phyloP scores from a whole-genome alignment of 495 filamentous ascomycete species.

The Tetracladium setigerum region DNA sequence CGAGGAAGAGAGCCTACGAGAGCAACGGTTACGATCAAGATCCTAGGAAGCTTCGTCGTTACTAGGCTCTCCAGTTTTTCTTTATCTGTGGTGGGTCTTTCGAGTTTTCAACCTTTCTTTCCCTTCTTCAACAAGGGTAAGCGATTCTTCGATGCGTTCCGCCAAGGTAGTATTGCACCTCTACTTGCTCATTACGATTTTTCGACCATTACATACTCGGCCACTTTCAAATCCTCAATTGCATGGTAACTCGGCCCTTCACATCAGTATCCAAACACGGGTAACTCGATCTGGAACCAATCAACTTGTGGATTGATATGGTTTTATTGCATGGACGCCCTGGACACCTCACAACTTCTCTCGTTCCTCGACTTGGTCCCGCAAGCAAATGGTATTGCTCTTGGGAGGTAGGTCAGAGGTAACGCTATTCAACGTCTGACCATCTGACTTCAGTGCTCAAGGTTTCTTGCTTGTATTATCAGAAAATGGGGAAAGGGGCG shows the following conservation, averaged over 20 bases:
- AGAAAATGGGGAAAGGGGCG: constrained; percentile 18
- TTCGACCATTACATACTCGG: constrained; percentile 1
- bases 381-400: constrained; percentile 5
- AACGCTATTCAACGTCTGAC: constrained; percentile 35
- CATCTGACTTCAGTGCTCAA: constrained; percentile 16
- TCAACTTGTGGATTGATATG: not conserved
- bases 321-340: not conserved
- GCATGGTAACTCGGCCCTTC: constrained; percentile 12
- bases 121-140: constrained; percentile 61
- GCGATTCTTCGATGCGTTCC: constrained; percentile 33
- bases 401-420: constrained; percentile 64
- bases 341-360: constrained; percentile 3
- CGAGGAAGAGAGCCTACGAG: constrained; percentile 55
- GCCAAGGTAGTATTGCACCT: constrained; percentile 22
- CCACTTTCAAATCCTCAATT: constrained; percentile 4
- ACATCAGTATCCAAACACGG: not conserved
- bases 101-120: constrained; percentile 38
- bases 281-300: too few relatives aligned
- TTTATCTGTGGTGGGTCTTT: constrained; percentile 24
- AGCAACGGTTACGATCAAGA: constrained; percentile 67
- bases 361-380: not conserved
- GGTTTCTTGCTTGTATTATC: constrained; percentile 23
- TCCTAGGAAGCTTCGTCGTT: constrained; percentile 69
- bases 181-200: constrained; percentile 4
- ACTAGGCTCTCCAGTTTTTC: constrained; percentile 40